Evolutionary conservation across 23 red algal genomes (phyloP).

Genomic region (Gracilariopsis chorda): DNA sequence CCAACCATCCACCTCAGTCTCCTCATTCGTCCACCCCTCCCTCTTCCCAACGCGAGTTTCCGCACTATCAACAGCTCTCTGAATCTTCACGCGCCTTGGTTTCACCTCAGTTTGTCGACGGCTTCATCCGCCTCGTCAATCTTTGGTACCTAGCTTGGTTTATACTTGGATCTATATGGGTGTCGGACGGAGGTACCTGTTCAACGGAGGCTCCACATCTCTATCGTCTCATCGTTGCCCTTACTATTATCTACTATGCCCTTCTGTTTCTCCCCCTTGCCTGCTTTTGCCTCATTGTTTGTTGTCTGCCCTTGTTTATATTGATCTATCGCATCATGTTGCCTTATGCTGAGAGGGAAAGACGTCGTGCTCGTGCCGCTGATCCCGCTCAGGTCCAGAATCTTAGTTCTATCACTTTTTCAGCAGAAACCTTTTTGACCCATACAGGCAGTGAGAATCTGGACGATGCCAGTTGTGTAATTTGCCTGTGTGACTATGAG

Average conservation of each 20-base stretch:
- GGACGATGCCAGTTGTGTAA: conserved; percentile 87
- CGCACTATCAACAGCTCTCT: not conserved
- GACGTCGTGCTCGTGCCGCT: conserved; percentile 76
- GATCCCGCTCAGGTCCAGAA: conserved; percentile 64
- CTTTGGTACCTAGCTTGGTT: conserved; percentile 93
- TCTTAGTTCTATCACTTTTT: conserved; percentile 65
- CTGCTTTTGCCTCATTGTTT: conserved; percentile 92
- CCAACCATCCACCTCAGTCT: not conserved
- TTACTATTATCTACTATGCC: conserved; percentile 93
- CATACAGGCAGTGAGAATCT: conserved; percentile 47
- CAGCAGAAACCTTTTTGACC: conserved; percentile 50
- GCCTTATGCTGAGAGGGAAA: conserved; percentile 81
- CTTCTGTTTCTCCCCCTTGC: conserved; percentile 91
- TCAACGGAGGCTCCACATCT: conserved; percentile 81
- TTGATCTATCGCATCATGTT: conserved; percentile 80
- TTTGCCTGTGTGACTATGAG: conserved; percentile 92
- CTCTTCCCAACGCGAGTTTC: not conserved
- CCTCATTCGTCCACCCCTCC: not conserved
- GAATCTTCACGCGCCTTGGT: not conserved
- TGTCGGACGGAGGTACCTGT: conserved; percentile 83
- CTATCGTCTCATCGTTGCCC: conserved; percentile 82
- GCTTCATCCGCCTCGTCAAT: conserved; percentile 80
- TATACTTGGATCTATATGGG: conserved; percentile 84
- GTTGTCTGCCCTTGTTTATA: conserved; percentile 95
- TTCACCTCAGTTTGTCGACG: conserved; percentile 58